Evolutionary conservation across 768 basidiomycete genomes (phyloP).

Genomic region (Cystobasidiopsis lactophilus): DNA sequence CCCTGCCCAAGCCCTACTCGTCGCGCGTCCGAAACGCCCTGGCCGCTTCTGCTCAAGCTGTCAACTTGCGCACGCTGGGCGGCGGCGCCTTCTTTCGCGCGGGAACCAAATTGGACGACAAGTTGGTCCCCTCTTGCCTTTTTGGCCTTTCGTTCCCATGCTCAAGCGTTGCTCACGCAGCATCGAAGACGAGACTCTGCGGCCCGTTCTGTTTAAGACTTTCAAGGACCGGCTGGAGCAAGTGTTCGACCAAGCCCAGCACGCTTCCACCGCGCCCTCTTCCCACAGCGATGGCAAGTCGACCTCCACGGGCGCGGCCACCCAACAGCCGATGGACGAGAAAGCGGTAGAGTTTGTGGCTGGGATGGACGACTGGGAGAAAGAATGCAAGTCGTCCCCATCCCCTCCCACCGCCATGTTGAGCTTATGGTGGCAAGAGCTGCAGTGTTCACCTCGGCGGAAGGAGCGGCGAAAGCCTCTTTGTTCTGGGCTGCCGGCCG

Average conservation of each 20-base stretch:
- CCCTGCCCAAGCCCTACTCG: slow-evolving; percentile 16
- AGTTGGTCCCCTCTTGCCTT: too few relatives aligned
- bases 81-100: slow-evolving; percentile 19
- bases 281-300: slow-evolving; percentile 10
- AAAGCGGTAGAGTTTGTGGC: slow-evolving; percentile 18
- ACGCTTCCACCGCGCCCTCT: slow-evolving; percentile 13
- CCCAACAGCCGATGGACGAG: slow-evolving; percentile 2
- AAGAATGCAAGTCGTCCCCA: slow-evolving; percentile 17
- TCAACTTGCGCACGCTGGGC: slow-evolving; percentile 19
- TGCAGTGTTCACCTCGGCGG: neutral
- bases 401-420: too few relatives aligned
- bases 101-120: slow-evolving; percentile 9
- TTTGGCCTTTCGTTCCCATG: neutral
- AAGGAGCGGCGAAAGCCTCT: neutral
- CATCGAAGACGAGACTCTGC: slow-evolving; percentile 12
- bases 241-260: slow-evolving; percentile 21
- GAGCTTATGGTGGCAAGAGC: too few relatives aligned
- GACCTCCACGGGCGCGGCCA: neutral
- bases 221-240: slow-evolving; percentile 15
- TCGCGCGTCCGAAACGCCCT: slow-evolving; percentile 17
- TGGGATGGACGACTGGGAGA: slow-evolving; percentile 20
- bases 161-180: neutral
- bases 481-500: neutral
- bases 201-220: slow-evolving; percentile 9
- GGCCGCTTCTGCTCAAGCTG: slow-evolving; percentile 13